Evolutionary conservation across 2,329 filamentous ascomycete genomes (phyloP), one percentile per base, ranked within the genome.

Genomic region (Cercospora berteroae): DNA sequence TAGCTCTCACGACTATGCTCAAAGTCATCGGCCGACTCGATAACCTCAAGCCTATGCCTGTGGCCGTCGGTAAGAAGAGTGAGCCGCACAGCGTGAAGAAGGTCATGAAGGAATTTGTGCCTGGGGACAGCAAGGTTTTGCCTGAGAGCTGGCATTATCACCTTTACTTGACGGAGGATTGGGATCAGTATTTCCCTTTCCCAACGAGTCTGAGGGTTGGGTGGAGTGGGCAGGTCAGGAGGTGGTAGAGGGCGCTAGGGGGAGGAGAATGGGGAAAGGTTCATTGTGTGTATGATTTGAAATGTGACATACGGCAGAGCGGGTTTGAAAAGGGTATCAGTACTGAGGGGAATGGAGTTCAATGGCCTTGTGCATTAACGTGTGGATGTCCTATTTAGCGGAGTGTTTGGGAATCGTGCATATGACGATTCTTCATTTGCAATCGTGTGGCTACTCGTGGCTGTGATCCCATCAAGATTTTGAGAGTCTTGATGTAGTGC

Each of bases 131-230:
- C 33, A 72, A 78, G 50, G 73, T 74, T 67, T 71, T 80, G 60
- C 74, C 75, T 10, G 74, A 79, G 63, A 69, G 64, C 23, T 76
- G 74, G 73, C 65, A 70, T 50, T 82, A 80, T 65, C 79, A 81
- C 74, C 77, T 77, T 25, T 84, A 82, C 67, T 71, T 84, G 77
- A 83, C 80, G 39, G 82, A 83, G 77, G 80, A 81, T 61, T 81
- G 80, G 79, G 80, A 83, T 75, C 77, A 75, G 72, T 82, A 78
- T 71, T 83, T 81, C 72, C 81, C 81, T 48, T 83, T 83, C 66
- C 81, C 82, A 60, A 80, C 78, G 63, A 78, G 81, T 68, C 67
- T 79, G 31, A 77, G 77, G 68, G 70, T 79, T 31, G 74, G 75
- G 39, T 79, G 74, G 71, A 74, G 77, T 39, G 71, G 70, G 3